Evolutionary conservation across 257 asterid genomes (phyloP).

Genomic region (Solanum appendiculatum): DNA sequence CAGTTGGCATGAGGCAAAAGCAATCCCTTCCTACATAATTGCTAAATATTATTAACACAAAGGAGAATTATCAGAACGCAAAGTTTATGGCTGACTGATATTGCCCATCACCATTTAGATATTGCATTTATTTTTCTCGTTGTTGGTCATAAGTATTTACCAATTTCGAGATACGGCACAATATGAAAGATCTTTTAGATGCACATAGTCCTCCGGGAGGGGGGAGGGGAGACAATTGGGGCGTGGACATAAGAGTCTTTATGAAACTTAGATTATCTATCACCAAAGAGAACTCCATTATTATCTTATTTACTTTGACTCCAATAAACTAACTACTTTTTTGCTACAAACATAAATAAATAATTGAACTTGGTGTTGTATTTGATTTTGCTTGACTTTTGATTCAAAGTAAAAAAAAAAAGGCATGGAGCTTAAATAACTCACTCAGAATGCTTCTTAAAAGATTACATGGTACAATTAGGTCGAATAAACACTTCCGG

Average conservation of each 20-base stretch:
- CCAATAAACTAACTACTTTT: background rate
- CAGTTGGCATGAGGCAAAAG: slow-evolving; percentile 96
- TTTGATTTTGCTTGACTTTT: background rate
- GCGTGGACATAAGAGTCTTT: background rate
- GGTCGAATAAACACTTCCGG: background rate
- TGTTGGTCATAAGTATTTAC: background rate
- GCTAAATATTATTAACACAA: background rate
- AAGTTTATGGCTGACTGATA: background rate
- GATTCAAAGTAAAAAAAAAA: background rate
- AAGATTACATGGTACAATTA: background rate
- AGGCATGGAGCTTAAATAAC: background rate
- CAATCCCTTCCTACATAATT: slow-evolving; percentile 71
- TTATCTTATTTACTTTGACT: background rate
- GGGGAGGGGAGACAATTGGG: background rate
- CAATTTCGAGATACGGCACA: background rate
- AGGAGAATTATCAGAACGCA: background rate
- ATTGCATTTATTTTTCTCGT: background rate
- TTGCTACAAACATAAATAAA: background rate
- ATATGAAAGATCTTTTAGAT: background rate
- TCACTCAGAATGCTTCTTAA: background rate
- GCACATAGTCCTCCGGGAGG: background rate
- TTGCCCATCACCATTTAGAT: background rate
- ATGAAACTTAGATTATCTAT: background rate
- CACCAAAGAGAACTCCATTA: background rate
- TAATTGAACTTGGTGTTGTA: background rate